Base-by-base conservation (phyloP, 257 asterid genomes). In the Gentiana dahurica region DNA sequence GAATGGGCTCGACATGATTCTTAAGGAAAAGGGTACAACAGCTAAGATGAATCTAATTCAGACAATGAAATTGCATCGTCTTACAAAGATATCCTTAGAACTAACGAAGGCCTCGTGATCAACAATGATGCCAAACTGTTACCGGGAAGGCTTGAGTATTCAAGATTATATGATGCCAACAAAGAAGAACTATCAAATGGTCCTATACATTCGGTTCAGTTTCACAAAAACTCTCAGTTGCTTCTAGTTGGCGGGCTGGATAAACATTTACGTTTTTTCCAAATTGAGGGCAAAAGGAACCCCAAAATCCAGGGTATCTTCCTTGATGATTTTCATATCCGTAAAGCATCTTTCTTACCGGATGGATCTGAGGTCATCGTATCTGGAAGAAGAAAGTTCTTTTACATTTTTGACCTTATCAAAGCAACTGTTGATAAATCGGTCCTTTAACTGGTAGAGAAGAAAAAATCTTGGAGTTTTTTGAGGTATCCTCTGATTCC, bases 401-500 rank as follows among this genome's bases (percentile, higher is more conserved):
- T 89, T 57, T 89, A 85, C 63, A 71, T 79, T 80, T 81, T 81
- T 15, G 97, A 92, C 58, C 63, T 92, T 52, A 87, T 88, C 59
- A 83, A 86, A 49, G 86, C 94, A 34, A 68, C 69, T 49, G 81
- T 88, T 8, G 92, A 83, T 67, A 83, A 70, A 77, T 92, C 2
- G 90, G 95, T 47, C 98, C 97, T 4, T 72, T 92, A 48, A 68
- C 65, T 0, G 98, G 98, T 47, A 77, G 98, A 62, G 98, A 92
- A n/a, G 98, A 92, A 72, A 92, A 83, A 73, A 92, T 97, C 78
- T 60, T 88, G 71, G 98, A 92, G 67, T 39, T 68, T n/a, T 92
- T 92, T 51, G 97, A 88, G 70, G 88, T 88, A 49, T 83, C 97
- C 36, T 97, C 97, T n/a, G 94, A 92, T 74, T 88, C 95, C 12